Evolutionary conservation across 148 eudicot genomes (phyloP).

Genomic region (Dysphania ambrosioides): DNA sequence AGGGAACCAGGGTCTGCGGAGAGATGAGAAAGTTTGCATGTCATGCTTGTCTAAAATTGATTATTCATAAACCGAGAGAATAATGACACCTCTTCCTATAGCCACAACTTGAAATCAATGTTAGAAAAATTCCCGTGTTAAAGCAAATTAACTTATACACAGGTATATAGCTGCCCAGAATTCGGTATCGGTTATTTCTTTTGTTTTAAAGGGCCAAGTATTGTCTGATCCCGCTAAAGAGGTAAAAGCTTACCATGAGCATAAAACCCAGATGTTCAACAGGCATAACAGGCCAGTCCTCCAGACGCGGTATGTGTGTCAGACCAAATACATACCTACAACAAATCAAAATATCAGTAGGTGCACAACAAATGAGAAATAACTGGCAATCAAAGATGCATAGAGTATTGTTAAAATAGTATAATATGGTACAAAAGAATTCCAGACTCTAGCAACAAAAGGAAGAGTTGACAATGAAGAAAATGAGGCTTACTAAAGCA

Average conservation of each 20-base stretch:
- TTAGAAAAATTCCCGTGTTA: neutral
- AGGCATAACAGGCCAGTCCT: constrained; percentile 99
- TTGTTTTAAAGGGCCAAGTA: neutral
- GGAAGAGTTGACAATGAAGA: neutral
- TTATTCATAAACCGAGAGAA: neutral
- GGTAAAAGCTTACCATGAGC: constrained; percentile 62
- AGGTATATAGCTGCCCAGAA: neutral
- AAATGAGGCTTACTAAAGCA: neutral
- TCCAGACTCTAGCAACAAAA: neutral
- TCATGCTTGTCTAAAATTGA: no score
- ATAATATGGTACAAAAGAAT: neutral
- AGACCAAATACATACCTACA: constrained; percentile 90
- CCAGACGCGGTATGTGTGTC: constrained; percentile 90
- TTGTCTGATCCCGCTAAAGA: neutral
- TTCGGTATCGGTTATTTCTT: no score
- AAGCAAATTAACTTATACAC: neutral
- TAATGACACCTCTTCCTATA: neutral
- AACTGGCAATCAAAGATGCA: neutral
- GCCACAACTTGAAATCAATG: neutral
- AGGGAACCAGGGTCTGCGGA: neutral
- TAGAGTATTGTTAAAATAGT: neutral
- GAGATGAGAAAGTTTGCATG: no score
- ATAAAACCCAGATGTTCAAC: constrained; percentile 82
- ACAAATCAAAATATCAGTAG: constrained; percentile 13
- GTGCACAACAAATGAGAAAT: neutral